Base-by-base conservation (phyloP, 1,139 yeast species). In the Nakaseomyces delphensis region DNA sequence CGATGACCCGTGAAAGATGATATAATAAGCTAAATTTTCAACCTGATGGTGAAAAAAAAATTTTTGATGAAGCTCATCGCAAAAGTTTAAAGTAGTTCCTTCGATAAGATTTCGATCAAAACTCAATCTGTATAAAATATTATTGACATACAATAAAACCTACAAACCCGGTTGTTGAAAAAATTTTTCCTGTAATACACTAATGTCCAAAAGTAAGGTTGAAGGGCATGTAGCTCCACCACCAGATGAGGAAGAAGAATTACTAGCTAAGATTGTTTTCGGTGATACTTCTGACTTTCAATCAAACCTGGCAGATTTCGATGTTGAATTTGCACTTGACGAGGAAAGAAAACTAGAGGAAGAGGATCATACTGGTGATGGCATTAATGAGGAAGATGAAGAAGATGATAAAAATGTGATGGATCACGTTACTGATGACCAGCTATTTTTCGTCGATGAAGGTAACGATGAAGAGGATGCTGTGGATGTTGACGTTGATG, bases 231-330 rank as follows among this genome's bases (percentile, higher is more conserved):
- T 44, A 13, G 41, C 58, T 9, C 81, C 84, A 16, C 82, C 83
- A 29, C 87, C 91, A 53, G 95, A 84, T 59, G 82, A 75, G 42
- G 96, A 86, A 57, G 97, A 89, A 61, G 52, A 81, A 36, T 73
- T 69, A 45, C 71, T 91, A 40, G 95, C 89, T 50, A 83, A 77
- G 60, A 70, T 85, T 15, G 96, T 93, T 4, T 91, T 93, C 64
- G 97, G 98, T 16, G 97, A 91, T 60, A 57, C 72, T 2, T 79
- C 79, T 36, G 93, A 91, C 23, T 87, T 89, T 61, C 87, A 82
- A 49, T 60, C 67, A 37, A 83, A 79, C 48, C 68, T 84, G 58
- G 74, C 70, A 50, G 74, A 74, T 49, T 68, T 79, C 43, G 70
- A 70, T 50, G 69, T 73, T 49, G 76, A 75, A 48, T 66, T 79